Percentiles rank a stretch among this genome's conserved stretches.
These are phyloP conservation scores for Eucalyptus brandiana DNA, from an alignment of 345 rosid genomes.

Conservation along the genomic window DNA sequence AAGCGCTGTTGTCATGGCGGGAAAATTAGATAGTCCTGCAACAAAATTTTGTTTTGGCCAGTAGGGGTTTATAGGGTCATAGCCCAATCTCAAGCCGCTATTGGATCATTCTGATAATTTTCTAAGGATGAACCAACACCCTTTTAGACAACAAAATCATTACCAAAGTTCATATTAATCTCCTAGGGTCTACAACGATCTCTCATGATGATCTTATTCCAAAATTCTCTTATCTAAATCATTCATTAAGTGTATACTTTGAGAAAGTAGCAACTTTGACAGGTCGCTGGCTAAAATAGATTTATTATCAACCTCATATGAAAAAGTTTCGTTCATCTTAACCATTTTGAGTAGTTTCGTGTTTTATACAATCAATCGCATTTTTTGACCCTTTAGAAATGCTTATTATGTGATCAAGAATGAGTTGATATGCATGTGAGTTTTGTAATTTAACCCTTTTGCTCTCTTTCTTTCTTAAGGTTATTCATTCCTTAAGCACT, in stretches of 20 bases:
- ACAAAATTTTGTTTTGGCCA: neutral
- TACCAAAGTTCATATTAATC: neutral
- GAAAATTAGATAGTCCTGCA: neutral
- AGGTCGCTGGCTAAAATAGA: neutral
- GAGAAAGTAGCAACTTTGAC: neutral
- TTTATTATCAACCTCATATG: neutral
- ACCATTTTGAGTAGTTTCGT: neutral
- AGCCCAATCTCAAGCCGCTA: neutral
- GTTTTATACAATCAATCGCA: neutral
- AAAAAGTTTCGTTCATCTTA: neutral
- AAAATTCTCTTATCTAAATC: neutral
- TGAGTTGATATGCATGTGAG: neutral
- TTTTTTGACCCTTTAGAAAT: neutral
- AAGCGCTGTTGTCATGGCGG: neutral
- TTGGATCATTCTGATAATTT: neutral
- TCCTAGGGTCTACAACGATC: neutral
- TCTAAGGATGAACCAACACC: neutral
- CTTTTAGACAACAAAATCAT: neutral
- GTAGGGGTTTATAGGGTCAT: neutral
- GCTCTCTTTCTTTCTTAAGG: neutral
- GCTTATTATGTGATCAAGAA: neutral
- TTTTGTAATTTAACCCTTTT: neutral
- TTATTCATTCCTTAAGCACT: neutral
- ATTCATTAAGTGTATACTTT: neutral
- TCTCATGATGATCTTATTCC: neutral